Conservation (phyloP, 371 early-diverging fungal species). For the Mucor velutinosus region DNA sequence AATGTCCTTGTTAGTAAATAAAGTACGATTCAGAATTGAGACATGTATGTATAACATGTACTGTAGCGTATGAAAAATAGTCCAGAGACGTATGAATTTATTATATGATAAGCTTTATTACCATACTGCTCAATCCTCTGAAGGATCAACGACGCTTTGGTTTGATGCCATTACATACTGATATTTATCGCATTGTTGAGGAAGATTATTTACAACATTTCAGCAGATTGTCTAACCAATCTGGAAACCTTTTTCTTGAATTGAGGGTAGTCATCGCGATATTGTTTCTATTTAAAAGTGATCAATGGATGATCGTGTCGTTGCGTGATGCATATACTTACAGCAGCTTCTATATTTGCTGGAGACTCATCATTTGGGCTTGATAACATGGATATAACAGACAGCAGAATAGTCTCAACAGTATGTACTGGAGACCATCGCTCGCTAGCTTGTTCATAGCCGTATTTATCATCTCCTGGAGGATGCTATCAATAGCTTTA, state of each 20-base stretch:
- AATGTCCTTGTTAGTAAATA: background rate
- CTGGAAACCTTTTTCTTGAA: slow-evolving; percentile 80
- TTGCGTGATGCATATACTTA: slow-evolving; percentile 34
- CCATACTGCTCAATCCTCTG: no score
- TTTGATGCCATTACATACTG: background rate
- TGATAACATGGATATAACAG: slow-evolving; percentile 87
- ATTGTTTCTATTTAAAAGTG: slow-evolving; percentile 61
- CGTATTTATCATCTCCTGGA: slow-evolving; percentile 87
- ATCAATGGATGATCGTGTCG: background rate
- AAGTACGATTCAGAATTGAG: background rate
- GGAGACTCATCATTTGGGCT: slow-evolving; percentile 95
- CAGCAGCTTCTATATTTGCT: slow-evolving; percentile 91
- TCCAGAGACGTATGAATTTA: no score
- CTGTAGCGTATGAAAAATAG: no score
- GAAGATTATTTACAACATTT: slow-evolving; percentile 19
- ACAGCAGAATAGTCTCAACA: slow-evolving; percentile 89
- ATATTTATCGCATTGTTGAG: background rate
- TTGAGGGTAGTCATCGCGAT: slow-evolving; percentile 65
- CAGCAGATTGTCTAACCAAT: slow-evolving; percentile 68
- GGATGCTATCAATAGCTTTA: slow-evolving; percentile 50
- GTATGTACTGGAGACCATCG: slow-evolving; percentile 95
- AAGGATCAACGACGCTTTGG: no score
- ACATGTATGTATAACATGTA: no score
- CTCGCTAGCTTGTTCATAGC: slow-evolving; percentile 89
- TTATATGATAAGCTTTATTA: background rate